Evolutionary conservation across 139 green algal species (phyloP).

Genomic region (Monoraphidium neglectum): DNA sequence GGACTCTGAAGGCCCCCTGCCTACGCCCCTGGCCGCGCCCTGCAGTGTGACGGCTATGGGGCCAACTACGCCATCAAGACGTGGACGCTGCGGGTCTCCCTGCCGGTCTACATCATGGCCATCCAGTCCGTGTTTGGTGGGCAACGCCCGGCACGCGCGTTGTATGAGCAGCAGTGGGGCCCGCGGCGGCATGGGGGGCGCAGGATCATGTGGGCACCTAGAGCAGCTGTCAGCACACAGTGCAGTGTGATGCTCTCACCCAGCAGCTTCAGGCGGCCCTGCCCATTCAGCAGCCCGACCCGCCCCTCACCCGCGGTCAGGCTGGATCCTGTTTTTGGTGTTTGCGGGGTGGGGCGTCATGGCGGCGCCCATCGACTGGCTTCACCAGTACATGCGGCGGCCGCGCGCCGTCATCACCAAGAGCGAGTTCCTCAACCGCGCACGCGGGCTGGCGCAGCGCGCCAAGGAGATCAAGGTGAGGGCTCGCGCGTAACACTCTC

Average conservation of each 20-base stretch:
- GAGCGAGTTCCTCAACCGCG: slow-evolving; percentile 85
- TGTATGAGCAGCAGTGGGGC: neutral
- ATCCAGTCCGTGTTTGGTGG: slow-evolving; percentile 78
- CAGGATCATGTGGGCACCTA: too few species aligned
- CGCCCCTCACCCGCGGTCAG: slow-evolving; percentile 17
- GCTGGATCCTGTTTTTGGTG: slow-evolving; percentile 94
- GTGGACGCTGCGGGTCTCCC: slow-evolving; percentile 75
- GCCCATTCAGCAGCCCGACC: too few species aligned
- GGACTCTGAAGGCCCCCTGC: too few species aligned
- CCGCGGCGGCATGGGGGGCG: neutral
- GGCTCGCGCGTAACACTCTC: too few species aligned
- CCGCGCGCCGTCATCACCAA: slow-evolving; percentile 79
- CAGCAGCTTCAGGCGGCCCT: too few species aligned
- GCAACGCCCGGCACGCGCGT: neutral
- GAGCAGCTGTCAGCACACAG: too few species aligned
- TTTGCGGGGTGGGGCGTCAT: slow-evolving; percentile 93
- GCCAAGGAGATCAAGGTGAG: slow-evolving; percentile 76
- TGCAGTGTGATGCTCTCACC: too few species aligned
- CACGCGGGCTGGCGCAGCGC: slow-evolving; percentile 67
- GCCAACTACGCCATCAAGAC: slow-evolving; percentile 34
- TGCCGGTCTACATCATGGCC: slow-evolving; percentile 92
- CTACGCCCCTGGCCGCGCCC: neutral
- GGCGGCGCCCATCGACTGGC: slow-evolving; percentile 84
- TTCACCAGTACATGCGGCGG: slow-evolving; percentile 79
- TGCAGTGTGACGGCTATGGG: slow-evolving; percentile 67